A percentile compares a stretch with the other conserved stretches of the same genome.
Evolutionary conservation across 2,329 filamentous ascomycete genomes (phyloP).

Genomic region (Xylaria digitata): DNA sequence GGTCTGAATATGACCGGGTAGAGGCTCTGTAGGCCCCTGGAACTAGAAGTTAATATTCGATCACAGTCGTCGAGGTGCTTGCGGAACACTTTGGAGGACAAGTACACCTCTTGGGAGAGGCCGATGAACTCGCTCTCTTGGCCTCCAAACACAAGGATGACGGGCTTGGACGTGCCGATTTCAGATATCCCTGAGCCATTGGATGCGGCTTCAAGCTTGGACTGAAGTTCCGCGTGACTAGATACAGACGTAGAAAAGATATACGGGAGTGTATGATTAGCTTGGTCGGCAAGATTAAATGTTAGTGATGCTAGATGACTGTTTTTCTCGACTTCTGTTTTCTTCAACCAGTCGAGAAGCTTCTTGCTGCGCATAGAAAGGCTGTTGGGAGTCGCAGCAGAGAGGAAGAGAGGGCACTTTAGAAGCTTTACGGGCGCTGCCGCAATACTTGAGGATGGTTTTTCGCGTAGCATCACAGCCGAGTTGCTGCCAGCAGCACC

Average conservation of each 20-base stretch:
- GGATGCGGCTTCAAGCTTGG: constrained; percentile 8
- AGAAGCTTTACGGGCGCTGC: constrained; percentile 6
- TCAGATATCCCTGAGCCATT: constrained; percentile 26
- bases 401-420: constrained; percentile 20
- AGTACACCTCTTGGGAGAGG: constrained; percentile 39
- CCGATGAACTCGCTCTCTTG: constrained; percentile 47
- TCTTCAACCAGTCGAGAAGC: constrained; percentile 32
- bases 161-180: constrained; percentile 46
- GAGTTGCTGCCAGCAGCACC: constrained; percentile 37
- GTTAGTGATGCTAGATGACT: constrained; percentile 19
- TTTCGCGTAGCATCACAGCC: constrained; percentile 30
- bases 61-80: constrained; percentile 41
- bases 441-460: constrained; percentile 3
- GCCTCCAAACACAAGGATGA: constrained; percentile 41
- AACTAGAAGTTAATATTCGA: constrained; percentile 4
- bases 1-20: constrained; percentile 48
- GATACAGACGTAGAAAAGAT: constrained; percentile 12
- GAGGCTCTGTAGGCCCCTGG: constrained; percentile 41
- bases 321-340: not conserved
- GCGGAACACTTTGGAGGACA: constrained; percentile 41
- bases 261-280: constrained; percentile 27
- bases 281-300: constrained; percentile 29
- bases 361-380: constrained; percentile 18
- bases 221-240: constrained; percentile 18
- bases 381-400: constrained; percentile 21